Percentiles rank a stretch among this genome's conserved stretches.
These are phyloP conservation scores for Kernera saxatilis DNA, from an alignment of 345 rosid genomes.

Conservation along the genomic window DNA sequence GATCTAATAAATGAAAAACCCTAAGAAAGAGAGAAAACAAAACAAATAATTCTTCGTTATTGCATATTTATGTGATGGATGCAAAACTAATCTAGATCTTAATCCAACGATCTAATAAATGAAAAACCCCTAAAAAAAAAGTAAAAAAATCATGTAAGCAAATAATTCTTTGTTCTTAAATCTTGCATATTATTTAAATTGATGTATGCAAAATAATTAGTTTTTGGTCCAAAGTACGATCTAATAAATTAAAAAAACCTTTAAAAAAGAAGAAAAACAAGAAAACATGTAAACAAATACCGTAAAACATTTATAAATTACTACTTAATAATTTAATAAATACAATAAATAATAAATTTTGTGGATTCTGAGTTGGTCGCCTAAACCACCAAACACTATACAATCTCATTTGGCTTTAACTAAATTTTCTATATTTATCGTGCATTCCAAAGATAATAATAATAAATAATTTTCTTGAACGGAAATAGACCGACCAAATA, in stretches of 20 bases:
- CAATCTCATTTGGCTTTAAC: not conserved
- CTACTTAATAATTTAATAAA: no score
- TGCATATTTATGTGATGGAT: not conserved
- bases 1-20: not conserved
- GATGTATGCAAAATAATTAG: no score
- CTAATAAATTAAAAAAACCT: not conserved
- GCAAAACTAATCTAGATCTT: not conserved
- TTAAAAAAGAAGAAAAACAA: not conserved
- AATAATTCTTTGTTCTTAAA: not conserved
- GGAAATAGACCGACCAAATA: conserved; percentile 13
- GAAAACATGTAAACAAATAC: not conserved
- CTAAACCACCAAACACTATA: conserved; percentile 9
- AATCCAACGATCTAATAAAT: not conserved
- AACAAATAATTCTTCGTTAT: not conserved
- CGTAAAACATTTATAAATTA: no score
- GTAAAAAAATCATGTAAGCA: not conserved
- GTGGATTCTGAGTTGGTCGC: no score
- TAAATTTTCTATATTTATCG: no score
- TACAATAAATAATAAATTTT: no score
- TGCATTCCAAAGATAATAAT: not conserved
- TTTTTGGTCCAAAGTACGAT: no score
- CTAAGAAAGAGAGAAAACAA: not conserved
- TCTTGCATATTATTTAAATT: no score
- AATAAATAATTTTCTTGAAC: not conserved
- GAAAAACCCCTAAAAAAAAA: not conserved